Base-by-base conservation (phyloP, 208 protist species). In the Acanthamoeba triangularis region DNA sequence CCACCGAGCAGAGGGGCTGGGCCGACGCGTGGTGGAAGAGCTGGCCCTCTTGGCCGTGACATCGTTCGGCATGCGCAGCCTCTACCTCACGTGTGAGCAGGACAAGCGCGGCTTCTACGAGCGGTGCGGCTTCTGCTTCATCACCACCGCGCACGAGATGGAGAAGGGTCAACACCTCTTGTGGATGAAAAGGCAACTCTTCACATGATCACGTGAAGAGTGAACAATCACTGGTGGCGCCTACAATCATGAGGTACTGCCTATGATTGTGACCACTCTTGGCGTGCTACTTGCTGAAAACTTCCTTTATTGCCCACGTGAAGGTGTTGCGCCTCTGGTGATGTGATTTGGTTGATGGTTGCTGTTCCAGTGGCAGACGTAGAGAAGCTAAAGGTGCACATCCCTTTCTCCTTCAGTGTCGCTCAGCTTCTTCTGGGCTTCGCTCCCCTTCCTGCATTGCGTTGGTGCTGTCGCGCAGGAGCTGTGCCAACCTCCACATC, bases 61-160 rank as follows among this genome's bases (percentile, higher is more conserved):
- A 7, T 30, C 61, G 23, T 67, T 67, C n/a, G 61, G 23, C 16
- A 16, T 67, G 61, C 1, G 14, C 61, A 30, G 61, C 61, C 61
- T 67, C 61, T 67, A 67, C 61, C 61, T 67, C 25, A 67, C 61
- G 25, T 67, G 61, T 18, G 61, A 67, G 61, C 61, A 67, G 28
- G 61, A 67, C 61, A 67, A 67, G 61, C 61, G 61, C 7, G 61
- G 61, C 61, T 67, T 67, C 61, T 67, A 67, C 61, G 61, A 67
- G 61, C 61, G 61, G 23, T 67, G 61, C 61, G 61, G 61, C 61
- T 67, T 67, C 61, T 30, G 61, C 25, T 67, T 67, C 61, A 67
- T 67, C 14, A 67, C 61, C 23, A 28, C 23, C 14, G 61, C 61
- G 16, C 11, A 11, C 6, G 61, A 67, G 28, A 20, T 30, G 61